Base-by-base conservation (phyloP, 768 basidiomycete genomes). In the Tylopilus balloui region DNA sequence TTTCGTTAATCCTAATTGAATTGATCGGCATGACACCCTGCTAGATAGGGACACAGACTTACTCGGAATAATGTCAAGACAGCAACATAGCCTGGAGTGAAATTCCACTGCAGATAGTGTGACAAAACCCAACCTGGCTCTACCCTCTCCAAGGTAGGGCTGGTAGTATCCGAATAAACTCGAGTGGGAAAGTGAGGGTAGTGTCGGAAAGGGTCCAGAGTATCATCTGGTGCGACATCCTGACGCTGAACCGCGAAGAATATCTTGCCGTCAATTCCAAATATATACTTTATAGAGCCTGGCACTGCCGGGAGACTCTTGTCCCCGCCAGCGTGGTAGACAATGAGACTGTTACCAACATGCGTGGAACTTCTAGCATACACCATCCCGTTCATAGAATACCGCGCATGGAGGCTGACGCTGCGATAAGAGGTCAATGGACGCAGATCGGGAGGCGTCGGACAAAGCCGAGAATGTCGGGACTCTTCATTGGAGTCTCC, bases 251-350 rank as follows among this genome's bases (percentile, higher is more conserved):
- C 17, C 5, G 35, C 45, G 15, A 45, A 37, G 6, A 5, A 45
- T 25, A 45, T 20, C 23, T 37, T 36, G 17, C 23, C 13, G 4
- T 45, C 19, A 14, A 25, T 37, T 7, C 24, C 25, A 17, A 45
- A 45, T 17, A 45, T 45, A 28, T 45, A 45, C 21, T 46, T 46
- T 27, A 46, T 29, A 2, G 36, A 46, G 9, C 36, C 45, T n/a
- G 11, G 28, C 5, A 47, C 37, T 12, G 25, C 25, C 3, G 25
- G 35, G 23, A 29, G 37, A n/a, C 45, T 38, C 11, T 20, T 4
- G 20, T 38, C 15, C 2, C 37, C 37, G 6, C 28, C 15, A 21
- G 28, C 5, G 4, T 47, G 28, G 25, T 28, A 47, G 14, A 23
- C 12, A 14, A 47, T 23, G 12, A 48, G 47, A 27, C 47, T 48